Conservation (phyloP, 805 yeast genomes). For the Debaryomyces hansenii region DNA sequence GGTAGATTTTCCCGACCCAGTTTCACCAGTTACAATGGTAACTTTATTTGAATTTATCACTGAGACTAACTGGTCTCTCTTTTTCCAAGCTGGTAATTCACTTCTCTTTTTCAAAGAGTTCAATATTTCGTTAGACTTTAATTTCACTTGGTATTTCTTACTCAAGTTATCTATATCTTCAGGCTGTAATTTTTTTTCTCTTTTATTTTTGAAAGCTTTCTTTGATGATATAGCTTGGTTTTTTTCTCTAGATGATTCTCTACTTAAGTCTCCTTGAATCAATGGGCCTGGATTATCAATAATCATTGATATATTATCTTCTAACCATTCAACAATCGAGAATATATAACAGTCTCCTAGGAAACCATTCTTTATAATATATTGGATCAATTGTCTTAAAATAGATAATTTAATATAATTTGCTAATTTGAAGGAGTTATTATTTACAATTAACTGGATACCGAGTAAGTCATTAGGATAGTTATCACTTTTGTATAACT, state of each 20-base stretch:
- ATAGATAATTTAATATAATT: constrained; percentile 67
- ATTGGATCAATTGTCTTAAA: constrained; percentile 44
- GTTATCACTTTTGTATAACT: constrained; percentile 24
- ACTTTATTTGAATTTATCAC: constrained; percentile 61
- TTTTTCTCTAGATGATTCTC: neutral
- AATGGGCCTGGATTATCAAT: constrained; percentile 78
- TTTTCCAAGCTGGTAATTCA: constrained; percentile 82
- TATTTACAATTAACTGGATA: constrained; percentile 46
- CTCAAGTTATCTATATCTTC: constrained; percentile 9
- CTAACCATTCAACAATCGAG: constrained; percentile 75
- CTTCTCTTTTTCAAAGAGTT: constrained; percentile 45
- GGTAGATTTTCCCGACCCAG: constrained; percentile 97
- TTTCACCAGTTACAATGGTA: constrained; percentile 88
- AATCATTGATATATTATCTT: constrained; percentile 56
- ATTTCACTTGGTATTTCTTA: constrained; percentile 23
- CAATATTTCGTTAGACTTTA: constrained; percentile 32
- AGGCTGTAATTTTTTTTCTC: neutral
- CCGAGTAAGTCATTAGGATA: constrained; percentile 78
- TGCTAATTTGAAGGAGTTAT: constrained; percentile 55
- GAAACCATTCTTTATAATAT: constrained; percentile 42
- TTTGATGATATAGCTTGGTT: constrained; percentile 13
- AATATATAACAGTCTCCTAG: constrained; percentile 73
- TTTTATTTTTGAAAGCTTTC: neutral
- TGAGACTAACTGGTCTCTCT: constrained; percentile 53
- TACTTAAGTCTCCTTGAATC: constrained; percentile 9